Evolutionary conservation across 2,329 filamentous ascomycete genomes (phyloP).

Genomic region (Fusarium sp.): DNA sequence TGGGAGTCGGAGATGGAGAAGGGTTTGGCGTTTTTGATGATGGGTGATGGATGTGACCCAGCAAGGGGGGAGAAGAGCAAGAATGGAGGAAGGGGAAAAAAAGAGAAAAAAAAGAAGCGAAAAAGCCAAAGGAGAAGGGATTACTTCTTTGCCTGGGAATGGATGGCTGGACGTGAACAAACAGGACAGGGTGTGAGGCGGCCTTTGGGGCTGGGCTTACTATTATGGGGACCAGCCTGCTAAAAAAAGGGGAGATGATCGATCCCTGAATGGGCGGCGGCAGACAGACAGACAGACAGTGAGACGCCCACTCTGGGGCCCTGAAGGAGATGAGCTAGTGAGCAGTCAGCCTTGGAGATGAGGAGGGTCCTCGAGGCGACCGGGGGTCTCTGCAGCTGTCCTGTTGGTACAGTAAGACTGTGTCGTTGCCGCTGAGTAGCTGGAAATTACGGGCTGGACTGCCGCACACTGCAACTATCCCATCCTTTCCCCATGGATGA

Average conservation of each 20-base stretch:
- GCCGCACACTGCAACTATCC: not conserved
- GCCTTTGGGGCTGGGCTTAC: slow-evolving; percentile 37
- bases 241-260: slow-evolving; percentile 15
- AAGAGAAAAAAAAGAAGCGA: slow-evolving; percentile 11
- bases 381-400: not conserved
- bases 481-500: not conserved
- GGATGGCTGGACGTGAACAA: slow-evolving; percentile 13
- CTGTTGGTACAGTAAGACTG: not conserved
- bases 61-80: slow-evolving; percentile 7
- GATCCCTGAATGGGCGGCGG: slow-evolving; percentile 9
- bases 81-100: slow-evolving; percentile 29
- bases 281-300: not conserved
- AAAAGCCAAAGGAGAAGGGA: slow-evolving; percentile 32
- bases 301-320: not conserved
- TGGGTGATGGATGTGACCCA: slow-evolving; percentile 17
- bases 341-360: slow-evolving; percentile 1
- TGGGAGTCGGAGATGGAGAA: slow-evolving; percentile 8
- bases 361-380: not conserved
- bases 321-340: not conserved
- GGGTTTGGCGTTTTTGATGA: slow-evolving; percentile 11
- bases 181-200: slow-evolving; percentile 33
- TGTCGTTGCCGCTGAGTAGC: not conserved
- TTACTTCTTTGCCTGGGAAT: slow-evolving; percentile 19
- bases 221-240: slow-evolving; percentile 15
- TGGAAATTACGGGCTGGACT: not conserved